A percentile compares a stretch with the other conserved stretches of the same genome.
Conservation (phyloP, 257 asterid species). For the Gardenia jasminoides region DNA sequence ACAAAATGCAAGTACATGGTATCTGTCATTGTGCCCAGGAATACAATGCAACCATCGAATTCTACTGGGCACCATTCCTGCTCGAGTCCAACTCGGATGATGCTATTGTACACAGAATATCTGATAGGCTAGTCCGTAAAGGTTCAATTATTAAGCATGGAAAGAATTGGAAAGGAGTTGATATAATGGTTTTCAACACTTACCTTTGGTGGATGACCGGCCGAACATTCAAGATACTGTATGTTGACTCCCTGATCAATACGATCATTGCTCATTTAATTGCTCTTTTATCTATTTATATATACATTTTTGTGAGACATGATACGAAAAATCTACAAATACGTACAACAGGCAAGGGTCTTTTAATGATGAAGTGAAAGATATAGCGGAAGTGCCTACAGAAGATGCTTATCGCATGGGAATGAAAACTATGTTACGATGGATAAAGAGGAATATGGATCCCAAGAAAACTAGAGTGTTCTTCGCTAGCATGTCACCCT, state of each 20-base stretch:
- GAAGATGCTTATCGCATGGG: conserved; percentile 69
- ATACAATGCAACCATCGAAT: conserved; percentile 70
- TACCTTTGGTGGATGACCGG: conserved; percentile 87
- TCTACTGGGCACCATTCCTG: conserved; percentile 86
- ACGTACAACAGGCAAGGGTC: conserved; percentile 50
- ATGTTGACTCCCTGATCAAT: background rate
- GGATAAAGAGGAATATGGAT: conserved; percentile 64
- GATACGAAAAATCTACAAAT: background rate
- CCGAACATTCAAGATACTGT: conserved; percentile 49
- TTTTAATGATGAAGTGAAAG: conserved; percentile 52
- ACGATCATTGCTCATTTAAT: background rate
- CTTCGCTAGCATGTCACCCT: conserved; percentile 73
- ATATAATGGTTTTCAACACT: conserved; percentile 71
- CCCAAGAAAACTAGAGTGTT: conserved; percentile 52
- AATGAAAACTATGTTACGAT: conserved; percentile 53
- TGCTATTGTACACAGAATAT: conserved; percentile 48
- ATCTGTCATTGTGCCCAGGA: no score
- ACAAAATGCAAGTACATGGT: no score
- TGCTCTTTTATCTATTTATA: no score
- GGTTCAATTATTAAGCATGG: conserved; percentile 72
- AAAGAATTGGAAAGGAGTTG: conserved; percentile 64
- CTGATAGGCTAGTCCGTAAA: conserved; percentile 54
- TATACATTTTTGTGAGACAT: background rate
- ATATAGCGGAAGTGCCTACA: conserved; percentile 29
- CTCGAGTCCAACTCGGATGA: conserved; percentile 85